These are phyloP conservation scores for Apiotrichum gamsii DNA, from an alignment of 1,284 basidiomycete genomes.

Conservation along the genomic window DNA sequence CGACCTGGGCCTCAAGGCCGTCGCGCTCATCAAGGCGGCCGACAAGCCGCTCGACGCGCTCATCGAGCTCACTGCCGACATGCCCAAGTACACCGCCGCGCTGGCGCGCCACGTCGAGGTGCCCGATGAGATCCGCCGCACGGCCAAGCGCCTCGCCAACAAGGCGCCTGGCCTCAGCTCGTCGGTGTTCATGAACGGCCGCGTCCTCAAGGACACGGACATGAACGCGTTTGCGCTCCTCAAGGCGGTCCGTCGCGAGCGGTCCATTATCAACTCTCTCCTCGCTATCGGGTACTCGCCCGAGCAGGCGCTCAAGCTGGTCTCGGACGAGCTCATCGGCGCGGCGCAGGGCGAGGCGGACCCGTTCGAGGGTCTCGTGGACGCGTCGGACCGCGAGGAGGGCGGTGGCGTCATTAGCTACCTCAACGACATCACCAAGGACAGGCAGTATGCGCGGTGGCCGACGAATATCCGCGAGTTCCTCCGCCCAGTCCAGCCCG, in stretches of 20 bases:
- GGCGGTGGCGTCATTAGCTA: slow-evolving; percentile 68
- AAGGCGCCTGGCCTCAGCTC: slow-evolving; percentile 23
- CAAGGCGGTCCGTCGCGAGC: slow-evolving; percentile 65
- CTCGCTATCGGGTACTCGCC: slow-evolving; percentile 58
- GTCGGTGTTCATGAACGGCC: slow-evolving; percentile 71
- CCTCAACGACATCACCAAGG: slow-evolving; percentile 86
- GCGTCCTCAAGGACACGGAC: slow-evolving; percentile 57
- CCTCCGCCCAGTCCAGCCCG: slow-evolving; percentile 51
- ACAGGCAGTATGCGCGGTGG: slow-evolving; percentile 47
- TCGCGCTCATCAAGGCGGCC: slow-evolving; percentile 64
- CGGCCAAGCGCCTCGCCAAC: slow-evolving; percentile 54
- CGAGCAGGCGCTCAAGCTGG: slow-evolving; percentile 61
- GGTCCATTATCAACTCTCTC: slow-evolving; percentile 59
- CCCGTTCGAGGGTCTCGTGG: slow-evolving; percentile 68
- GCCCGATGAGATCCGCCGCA: slow-evolving; percentile 51
- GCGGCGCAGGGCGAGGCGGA: slow-evolving; percentile 52
- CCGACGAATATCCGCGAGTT: slow-evolving; percentile 28
- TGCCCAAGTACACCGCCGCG: slow-evolving; percentile 72
- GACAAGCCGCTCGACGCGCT: slow-evolving; percentile 58
- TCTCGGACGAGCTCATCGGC: slow-evolving; percentile 59
- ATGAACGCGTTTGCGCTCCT: slow-evolving; percentile 68
- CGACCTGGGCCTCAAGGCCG: slow-evolving; percentile 68
- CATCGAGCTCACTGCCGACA: slow-evolving; percentile 70
- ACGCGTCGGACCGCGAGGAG: slow-evolving; percentile 79
- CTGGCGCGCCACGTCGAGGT: slow-evolving; percentile 60